phyloP scores from a whole-genome alignment of 2,329 filamentous ascomycete genomes.

The Diaporthe sp. region DNA sequence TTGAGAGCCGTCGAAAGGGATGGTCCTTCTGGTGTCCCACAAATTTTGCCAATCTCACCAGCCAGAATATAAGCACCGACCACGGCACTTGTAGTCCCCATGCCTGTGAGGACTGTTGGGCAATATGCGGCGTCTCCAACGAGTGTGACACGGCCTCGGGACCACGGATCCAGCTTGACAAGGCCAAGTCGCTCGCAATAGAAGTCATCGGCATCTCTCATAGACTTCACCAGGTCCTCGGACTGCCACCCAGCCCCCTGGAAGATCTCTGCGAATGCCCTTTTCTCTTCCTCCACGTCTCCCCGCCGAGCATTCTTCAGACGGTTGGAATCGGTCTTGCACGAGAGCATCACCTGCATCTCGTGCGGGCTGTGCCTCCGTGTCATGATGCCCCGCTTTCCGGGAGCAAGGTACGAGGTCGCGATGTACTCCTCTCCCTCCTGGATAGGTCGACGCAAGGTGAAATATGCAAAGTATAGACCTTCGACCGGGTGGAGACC shows the following conservation, averaged over 20 bases:
- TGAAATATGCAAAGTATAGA: constrained; percentile 44
- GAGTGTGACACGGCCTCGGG: constrained; percentile 22
- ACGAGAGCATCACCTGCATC: constrained; percentile 28
- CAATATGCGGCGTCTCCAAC: constrained; percentile 46
- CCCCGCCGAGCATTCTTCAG: constrained; percentile 3
- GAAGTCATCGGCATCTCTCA: constrained; percentile 57
- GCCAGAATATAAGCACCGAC: constrained; percentile 55
- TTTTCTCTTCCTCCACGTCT: constrained; percentile 46
- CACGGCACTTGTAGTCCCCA: constrained; percentile 51
- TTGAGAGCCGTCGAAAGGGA: constrained; percentile 34
- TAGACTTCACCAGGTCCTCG: constrained; percentile 52
- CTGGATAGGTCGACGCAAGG: constrained; percentile 25
- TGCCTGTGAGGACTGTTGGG: constrained; percentile 50
- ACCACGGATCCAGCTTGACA: constrained; percentile 50
- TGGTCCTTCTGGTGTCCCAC: neutral
- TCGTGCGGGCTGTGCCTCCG: constrained; percentile 46
- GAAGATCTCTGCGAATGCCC: constrained; percentile 47
- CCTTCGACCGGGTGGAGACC: constrained; percentile 42
- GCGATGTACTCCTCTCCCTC: constrained; percentile 15
- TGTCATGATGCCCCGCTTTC: constrained; percentile 54
- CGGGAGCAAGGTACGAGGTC: constrained; percentile 47
- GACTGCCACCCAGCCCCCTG: constrained; percentile 53
- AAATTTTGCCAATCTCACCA: constrained; percentile 45
- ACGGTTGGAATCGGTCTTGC: constrained; percentile 1
- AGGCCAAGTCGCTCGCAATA: constrained; percentile 59